Percentiles rank a stretch among this genome's conserved stretches.
These are phyloP conservation scores for Pythium graminicola DNA, from an alignment of 352 stramenopile species.

Conservation along the genomic window DNA sequence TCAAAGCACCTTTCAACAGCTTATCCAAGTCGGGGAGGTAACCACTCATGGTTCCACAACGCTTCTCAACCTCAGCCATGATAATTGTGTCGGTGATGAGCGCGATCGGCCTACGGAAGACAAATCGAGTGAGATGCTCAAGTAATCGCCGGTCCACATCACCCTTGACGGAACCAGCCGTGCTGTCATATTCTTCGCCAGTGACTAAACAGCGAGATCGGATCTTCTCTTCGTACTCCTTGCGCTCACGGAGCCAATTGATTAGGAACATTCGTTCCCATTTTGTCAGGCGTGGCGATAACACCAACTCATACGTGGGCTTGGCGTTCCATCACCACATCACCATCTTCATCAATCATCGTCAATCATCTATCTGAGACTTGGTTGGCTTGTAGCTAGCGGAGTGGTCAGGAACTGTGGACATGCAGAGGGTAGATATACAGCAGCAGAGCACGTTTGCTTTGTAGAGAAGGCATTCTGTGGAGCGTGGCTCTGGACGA, in stretches of 20 bases:
- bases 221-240: background rate
- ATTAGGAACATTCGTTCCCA: background rate
- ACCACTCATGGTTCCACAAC: background rate
- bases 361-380: background rate
- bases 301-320: background rate
- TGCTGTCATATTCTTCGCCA: background rate
- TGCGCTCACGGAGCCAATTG: background rate
- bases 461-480: too few relatives aligned
- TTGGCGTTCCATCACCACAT: background rate
- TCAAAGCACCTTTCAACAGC: background rate
- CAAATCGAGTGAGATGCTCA: background rate
- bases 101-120: background rate
- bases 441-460: too few relatives aligned
- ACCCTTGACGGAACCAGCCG: too few relatives aligned
- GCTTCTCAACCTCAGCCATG: background rate
- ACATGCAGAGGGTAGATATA: too few relatives aligned
- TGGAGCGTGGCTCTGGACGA: too few relatives aligned
- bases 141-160: background rate
- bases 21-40: background rate
- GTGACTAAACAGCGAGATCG: background rate
- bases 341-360: background rate
- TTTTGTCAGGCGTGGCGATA: background rate
- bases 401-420: too few relatives aligned
- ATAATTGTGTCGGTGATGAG: background rate
- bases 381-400: slow-evolving; percentile 1